Base-by-base conservation (phyloP, 176 grass and related monocot genomes). In the Avena atlantica region DNA sequence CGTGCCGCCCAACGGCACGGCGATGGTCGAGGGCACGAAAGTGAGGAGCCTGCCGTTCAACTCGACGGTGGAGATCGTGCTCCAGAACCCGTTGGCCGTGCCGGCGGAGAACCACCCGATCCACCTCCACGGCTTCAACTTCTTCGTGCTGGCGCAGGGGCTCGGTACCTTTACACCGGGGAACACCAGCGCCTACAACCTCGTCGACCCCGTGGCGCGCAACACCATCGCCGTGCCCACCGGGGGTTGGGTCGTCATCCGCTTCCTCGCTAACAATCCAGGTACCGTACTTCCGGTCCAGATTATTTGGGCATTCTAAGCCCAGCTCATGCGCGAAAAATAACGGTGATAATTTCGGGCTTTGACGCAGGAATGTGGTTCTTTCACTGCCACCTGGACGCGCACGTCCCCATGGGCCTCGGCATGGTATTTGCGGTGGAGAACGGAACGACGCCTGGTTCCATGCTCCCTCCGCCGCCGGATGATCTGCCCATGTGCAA, bases 51-150 rank as follows among this genome's bases (percentile, higher is more conserved):
- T 98, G 11, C 52, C 21, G 49, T 95, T 92, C 89, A 95, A 95
- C 75, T 84, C 91, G 67, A 91, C 88, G 21, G 95, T 95, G 75
- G 93, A 98, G 93, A 61, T 98, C 21, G 93, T 98, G 85, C 87
- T 98, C 40, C 89, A 93, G 87, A 88, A 93, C 52, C 94, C 95
- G 24, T 47, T 64, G 9, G 80, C 84, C 3, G 23, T 81, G 9
- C 89, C 84, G 23, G 74, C 82, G 19, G 95, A 98, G 89, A 98
- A 89, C 89, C 95, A 98, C 83, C 95, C 93, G 3, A 87, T 98
- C 71, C 95, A 98, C 85, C 79, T 98, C 78, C 95, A 98, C 50
- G 91, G 93, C 3, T 95, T 86, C 84, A 95, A 95, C 78, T 98
- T 98, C 91, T 98, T 90, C 72, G 93, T 95, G 62, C 76, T 98